Percentiles rank a stretch among this genome's conserved stretches.
These are phyloP conservation scores for Eimeria maxima DNA, from an alignment of 169 alveolate genomes.

Conservation along the genomic window DNA sequence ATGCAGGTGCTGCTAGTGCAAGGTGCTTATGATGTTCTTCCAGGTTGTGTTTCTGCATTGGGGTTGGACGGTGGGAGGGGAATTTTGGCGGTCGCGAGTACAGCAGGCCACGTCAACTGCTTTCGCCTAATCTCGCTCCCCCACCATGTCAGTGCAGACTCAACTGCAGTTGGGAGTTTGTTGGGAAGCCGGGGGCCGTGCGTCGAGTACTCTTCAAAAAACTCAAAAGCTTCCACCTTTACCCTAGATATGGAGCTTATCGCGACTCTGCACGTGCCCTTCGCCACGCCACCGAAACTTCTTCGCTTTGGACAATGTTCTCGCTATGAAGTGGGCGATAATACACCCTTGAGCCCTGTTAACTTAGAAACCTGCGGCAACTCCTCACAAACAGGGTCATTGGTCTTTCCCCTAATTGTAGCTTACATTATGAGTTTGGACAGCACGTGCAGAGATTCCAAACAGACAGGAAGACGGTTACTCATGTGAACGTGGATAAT, in stretches of 20 bases:
- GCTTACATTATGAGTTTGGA: neutral
- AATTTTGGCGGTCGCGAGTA: constrained; percentile 30
- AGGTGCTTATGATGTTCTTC: neutral
- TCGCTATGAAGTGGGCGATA: neutral
- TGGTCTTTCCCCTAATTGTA: neutral
- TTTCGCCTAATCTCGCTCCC: constrained; percentile 34
- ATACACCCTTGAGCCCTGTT: neutral
- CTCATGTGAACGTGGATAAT: neutral
- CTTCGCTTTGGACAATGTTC: constrained; percentile 22
- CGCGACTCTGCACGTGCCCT: constrained; percentile 36
- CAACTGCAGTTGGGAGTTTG: neutral
- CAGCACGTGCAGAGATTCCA: neutral
- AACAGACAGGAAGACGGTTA: neutral
- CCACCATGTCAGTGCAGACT: neutral
- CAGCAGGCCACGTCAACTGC: constrained; percentile 49
- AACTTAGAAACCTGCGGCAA: neutral
- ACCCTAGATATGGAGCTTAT: neutral
- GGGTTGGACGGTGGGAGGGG: constrained; percentile 40
- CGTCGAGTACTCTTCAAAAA: neutral
- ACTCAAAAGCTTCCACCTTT: neutral
- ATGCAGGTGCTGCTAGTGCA: neutral
- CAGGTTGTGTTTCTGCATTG: constrained; percentile 43
- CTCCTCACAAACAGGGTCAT: neutral
- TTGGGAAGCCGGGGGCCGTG: constrained; percentile 30
- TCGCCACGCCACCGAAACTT: constrained; percentile 22